Percentiles rank a stretch among this genome's conserved stretches.
Evolutionary conservation across 2,329 filamentous ascomycete genomes (phyloP).

Genomic region (Cladophialophora immunda): DNA sequence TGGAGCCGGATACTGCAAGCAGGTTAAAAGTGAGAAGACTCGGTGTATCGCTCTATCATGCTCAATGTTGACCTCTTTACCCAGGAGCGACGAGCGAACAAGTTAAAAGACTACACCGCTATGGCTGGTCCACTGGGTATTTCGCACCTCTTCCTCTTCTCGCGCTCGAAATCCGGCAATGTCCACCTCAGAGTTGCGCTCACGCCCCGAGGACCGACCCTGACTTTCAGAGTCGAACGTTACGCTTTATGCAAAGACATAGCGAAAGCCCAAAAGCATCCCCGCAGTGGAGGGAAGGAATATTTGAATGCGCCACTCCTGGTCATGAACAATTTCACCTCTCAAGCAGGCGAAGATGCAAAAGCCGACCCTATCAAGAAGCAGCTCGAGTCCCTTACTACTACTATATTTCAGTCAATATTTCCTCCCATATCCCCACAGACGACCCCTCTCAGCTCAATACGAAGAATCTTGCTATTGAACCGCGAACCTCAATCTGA

Average conservation of each 20-base stretch:
- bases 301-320: slow-evolving; percentile 86
- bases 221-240: slow-evolving; percentile 93
- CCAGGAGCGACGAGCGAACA: slow-evolving; percentile 83
- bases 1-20: slow-evolving; percentile 94
- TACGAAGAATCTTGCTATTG: slow-evolving; percentile 86
- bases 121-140: slow-evolving; percentile 97
- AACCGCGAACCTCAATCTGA: slow-evolving; percentile 76
- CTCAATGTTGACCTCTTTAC: slow-evolving; percentile 13
- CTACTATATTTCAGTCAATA: slow-evolving; percentile 93
- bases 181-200: slow-evolving; percentile 89
- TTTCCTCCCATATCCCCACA: slow-evolving; percentile 97
- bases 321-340: slow-evolving; percentile 97
- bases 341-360: slow-evolving; percentile 65
- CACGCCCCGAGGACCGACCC: slow-evolving; percentile 87
- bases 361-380: slow-evolving; percentile 79
- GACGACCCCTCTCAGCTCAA: slow-evolving; percentile 86
- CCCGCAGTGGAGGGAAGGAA: slow-evolving; percentile 82
- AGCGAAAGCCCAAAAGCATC: slow-evolving; percentile 80
- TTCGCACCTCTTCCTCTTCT: slow-evolving; percentile 91
- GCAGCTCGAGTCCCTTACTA: slow-evolving; percentile 90
- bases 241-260: slow-evolving; percentile 96
- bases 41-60: background rate
- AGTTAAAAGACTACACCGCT: slow-evolving; percentile 87
- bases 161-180: slow-evolving; percentile 86
- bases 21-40: slow-evolving; percentile 70